These are phyloP conservation scores for Sophora flavescens DNA, from an alignment of 306 rosid genomes.

Conservation along the genomic window DNA sequence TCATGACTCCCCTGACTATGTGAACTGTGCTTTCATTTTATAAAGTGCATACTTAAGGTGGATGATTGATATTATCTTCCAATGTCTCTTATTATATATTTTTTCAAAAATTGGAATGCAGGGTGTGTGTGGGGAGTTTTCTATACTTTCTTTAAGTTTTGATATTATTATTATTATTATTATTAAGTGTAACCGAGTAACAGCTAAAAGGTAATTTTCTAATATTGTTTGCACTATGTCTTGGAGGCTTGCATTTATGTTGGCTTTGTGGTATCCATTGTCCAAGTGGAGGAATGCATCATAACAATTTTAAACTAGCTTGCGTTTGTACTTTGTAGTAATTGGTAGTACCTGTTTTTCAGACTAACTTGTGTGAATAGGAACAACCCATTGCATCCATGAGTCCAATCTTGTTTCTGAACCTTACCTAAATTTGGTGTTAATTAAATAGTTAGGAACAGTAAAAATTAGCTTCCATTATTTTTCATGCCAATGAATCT, in stretches of 20 bases:
- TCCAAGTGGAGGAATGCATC: neutral
- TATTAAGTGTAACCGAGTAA: too few relatives aligned
- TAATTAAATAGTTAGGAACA: neutral
- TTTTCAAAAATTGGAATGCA: too few relatives aligned
- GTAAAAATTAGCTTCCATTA: neutral
- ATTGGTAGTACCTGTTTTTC: neutral
- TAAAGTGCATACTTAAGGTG: neutral
- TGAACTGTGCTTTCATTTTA: neutral
- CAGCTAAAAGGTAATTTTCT: too few relatives aligned
- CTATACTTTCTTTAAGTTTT: neutral
- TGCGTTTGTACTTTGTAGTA: neutral
- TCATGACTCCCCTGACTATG: conserved; percentile 13
- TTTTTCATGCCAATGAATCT: conserved; percentile 9
- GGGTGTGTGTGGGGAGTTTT: too few relatives aligned
- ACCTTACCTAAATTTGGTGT: neutral
- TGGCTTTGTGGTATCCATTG: neutral
- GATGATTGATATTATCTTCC: neutral
- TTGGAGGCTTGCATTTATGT: neutral
- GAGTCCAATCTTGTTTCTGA: neutral
- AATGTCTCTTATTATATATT: too few relatives aligned
- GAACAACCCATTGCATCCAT: neutral
- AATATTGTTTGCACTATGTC: too few relatives aligned
- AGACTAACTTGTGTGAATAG: neutral
- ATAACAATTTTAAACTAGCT: neutral
- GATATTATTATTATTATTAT: too few relatives aligned